Percentiles rank a stretch among this genome's conserved stretches.
These are phyloP conservation scores for Aspergillus oerlinghausenensis DNA, from an alignment of 2,329 filamentous ascomycete genomes.

Conservation along the genomic window DNA sequence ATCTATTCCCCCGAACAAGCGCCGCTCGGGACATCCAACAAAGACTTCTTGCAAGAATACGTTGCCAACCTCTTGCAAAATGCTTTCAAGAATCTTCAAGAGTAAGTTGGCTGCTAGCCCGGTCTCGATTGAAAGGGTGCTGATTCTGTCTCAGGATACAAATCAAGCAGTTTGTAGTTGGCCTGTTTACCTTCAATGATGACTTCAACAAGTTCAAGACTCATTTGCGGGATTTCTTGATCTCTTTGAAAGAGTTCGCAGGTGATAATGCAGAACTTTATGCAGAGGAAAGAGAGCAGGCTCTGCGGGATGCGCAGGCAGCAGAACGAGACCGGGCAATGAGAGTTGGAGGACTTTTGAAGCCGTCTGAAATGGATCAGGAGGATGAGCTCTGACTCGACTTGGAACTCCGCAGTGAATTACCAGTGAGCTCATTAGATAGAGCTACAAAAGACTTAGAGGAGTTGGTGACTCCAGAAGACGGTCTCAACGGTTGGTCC, in stretches of 20 bases:
- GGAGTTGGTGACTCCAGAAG: slow-evolving; percentile 22
- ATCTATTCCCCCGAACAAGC: slow-evolving; percentile 85
- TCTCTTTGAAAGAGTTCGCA: slow-evolving; percentile 93
- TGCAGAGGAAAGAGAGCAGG: slow-evolving; percentile 90
- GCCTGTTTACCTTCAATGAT: slow-evolving; percentile 80
- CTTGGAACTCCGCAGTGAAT: slow-evolving; percentile 62
- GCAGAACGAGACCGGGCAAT: slow-evolving; percentile 87
- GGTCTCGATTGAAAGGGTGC: slow-evolving; percentile 11
- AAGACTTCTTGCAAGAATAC: slow-evolving; percentile 84
- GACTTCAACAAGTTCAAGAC: slow-evolving; percentile 94
- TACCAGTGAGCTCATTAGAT: slow-evolving; percentile 40
- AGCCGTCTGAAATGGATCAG: slow-evolving; percentile 91
- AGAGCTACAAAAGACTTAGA: slow-evolving; percentile 17
- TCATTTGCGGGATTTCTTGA: slow-evolving; percentile 92
- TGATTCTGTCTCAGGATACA: slow-evolving; percentile 60
- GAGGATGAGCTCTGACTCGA: slow-evolving; percentile 80
- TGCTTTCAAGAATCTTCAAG: slow-evolving; percentile 88
- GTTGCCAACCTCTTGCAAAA: slow-evolving; percentile 78
- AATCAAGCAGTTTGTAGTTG: slow-evolving; percentile 85
- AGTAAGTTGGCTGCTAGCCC: slow-evolving; percentile 53
- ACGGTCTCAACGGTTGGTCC: slow-evolving; percentile 59
- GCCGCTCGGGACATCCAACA: slow-evolving; percentile 76
- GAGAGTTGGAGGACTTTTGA: slow-evolving; percentile 92
- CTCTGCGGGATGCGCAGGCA: slow-evolving; percentile 75
- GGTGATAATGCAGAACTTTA: slow-evolving; percentile 94